Evolutionary conservation across 108 stramenopile species (phyloP).

Genomic region (Nannochloropsis salina): DNA sequence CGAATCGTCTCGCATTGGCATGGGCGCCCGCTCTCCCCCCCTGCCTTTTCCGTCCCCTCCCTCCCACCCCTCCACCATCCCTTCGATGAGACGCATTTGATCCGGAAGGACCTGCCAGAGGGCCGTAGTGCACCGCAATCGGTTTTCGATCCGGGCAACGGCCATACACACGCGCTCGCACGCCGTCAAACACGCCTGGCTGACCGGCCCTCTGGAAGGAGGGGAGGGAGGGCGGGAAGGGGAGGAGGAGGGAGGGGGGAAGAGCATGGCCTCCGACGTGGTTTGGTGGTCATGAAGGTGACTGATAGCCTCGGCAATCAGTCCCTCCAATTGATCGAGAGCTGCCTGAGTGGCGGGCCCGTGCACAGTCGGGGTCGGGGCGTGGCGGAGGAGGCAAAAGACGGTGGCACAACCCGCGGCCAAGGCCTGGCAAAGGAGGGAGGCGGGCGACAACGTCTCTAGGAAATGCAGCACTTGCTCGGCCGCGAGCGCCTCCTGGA

Average conservation of each 20-base stretch:
- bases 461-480: not conserved
- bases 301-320: not conserved
- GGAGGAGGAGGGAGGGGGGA: not conserved
- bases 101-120: not conserved
- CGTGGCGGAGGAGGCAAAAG: not conserved
- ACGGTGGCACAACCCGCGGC: not conserved
- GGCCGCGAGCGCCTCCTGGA: not conserved
- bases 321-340: not conserved
- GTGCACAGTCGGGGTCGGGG: not conserved
- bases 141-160: not conserved
- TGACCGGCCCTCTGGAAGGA: not conserved
- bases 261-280: not conserved
- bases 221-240: not conserved
- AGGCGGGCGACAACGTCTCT: not conserved
- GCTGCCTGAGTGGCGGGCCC: not conserved
- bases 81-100: not conserved
- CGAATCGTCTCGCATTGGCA: not conserved
- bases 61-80: not conserved
- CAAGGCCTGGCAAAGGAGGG: not conserved
- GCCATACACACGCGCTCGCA: not conserved
- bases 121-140: not conserved
- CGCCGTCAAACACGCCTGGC: not conserved
- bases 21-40: not conserved
- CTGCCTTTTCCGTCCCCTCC: not conserved
- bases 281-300: not conserved